Conservation (phyloP, 495 filamentous ascomycete genomes). For the Staphylotrichum tortipilum region DNA sequence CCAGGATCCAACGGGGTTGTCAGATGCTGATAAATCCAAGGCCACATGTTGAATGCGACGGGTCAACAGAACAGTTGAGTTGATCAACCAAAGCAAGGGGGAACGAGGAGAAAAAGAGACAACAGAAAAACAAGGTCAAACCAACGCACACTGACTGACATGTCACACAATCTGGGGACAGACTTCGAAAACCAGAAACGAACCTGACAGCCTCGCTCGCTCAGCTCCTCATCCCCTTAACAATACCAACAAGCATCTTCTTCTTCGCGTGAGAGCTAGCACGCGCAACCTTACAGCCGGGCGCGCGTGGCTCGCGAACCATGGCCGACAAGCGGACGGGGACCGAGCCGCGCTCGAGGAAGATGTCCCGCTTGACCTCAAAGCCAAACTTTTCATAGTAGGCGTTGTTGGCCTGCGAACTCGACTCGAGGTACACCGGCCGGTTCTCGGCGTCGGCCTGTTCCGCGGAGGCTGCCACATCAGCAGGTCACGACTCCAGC, state of each 20-base stretch:
- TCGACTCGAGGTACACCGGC: slow-evolving; percentile 68
- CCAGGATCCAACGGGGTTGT: background rate
- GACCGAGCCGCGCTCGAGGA: slow-evolving; percentile 48
- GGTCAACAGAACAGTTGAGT: slow-evolving; percentile 4
- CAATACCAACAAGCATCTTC: background rate
- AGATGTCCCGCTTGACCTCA: slow-evolving; percentile 47
- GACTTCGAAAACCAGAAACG: too few relatives aligned
- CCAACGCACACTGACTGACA: too few relatives aligned
- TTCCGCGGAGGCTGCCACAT: background rate
- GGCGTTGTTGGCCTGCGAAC: slow-evolving; percentile 51
- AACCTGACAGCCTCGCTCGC: too few relatives aligned
- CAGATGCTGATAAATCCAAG: background rate
- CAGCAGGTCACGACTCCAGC: background rate
- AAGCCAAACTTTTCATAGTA: slow-evolving; percentile 70
- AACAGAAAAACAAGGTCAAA: background rate
- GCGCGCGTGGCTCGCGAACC: slow-evolving; percentile 53
- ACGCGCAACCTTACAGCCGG: slow-evolving; percentile 20
- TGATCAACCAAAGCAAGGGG: slow-evolving; percentile 4
- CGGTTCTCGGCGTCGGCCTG: slow-evolving; percentile 58
- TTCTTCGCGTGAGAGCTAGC: slow-evolving; percentile 15
- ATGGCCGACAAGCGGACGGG: slow-evolving; percentile 67
- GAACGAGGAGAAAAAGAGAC: background rate
- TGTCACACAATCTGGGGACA: background rate
- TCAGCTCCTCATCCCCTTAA: background rate
- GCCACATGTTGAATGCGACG: slow-evolving; percentile 10